phyloP scores from a whole-genome alignment of 495 filamentous ascomycete genomes.

The Baudoinia panamericana region DNA sequence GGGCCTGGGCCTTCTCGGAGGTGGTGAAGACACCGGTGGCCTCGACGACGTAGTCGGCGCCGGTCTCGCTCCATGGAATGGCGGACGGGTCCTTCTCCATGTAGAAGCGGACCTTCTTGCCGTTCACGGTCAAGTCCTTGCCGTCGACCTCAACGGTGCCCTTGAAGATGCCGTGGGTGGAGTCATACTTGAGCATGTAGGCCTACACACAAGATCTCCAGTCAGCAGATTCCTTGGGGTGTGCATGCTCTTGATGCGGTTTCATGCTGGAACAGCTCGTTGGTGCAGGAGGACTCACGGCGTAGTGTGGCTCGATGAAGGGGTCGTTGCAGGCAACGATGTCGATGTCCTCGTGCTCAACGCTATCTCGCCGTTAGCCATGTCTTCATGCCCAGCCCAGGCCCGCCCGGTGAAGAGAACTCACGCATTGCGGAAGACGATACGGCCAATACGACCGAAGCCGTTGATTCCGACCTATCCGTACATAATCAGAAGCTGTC shows the following conservation, averaged over 20 bases:
- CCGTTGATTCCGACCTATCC: slow-evolving; percentile 96
- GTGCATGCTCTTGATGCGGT: slow-evolving; percentile 11
- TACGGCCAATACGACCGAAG: slow-evolving; percentile 97
- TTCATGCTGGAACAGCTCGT: slow-evolving; percentile 4
- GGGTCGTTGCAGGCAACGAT: slow-evolving; percentile 97
- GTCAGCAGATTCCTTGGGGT: slow-evolving; percentile 6
- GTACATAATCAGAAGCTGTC: slow-evolving; percentile 21
- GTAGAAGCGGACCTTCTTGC: slow-evolving; percentile 95
- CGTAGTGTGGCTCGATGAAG: slow-evolving; percentile 97
- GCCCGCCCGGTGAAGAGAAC: slow-evolving; percentile 26
- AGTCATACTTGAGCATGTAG: slow-evolving; percentile 99
- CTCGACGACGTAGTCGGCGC: slow-evolving; percentile 91
- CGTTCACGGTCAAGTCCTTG: slow-evolving; percentile 74
- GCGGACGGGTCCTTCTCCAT: slow-evolving; percentile 74
- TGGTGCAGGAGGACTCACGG: slow-evolving; percentile 48
- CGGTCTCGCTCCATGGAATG: slow-evolving; percentile 85
- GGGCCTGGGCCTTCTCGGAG: slow-evolving; percentile 82
- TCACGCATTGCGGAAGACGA: slow-evolving; percentile 80
- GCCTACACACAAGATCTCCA: slow-evolving; percentile 55
- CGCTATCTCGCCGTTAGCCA: slow-evolving; percentile 36
- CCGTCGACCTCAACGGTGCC: slow-evolving; percentile 64
- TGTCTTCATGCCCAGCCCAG: slow-evolving; percentile 24
- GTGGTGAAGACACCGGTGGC: slow-evolving; percentile 99
- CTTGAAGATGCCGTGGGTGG: slow-evolving; percentile 93
- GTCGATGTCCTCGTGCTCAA: slow-evolving; percentile 72